These are phyloP conservation scores for Exophiala spinifera DNA, from an alignment of 2,329 filamentous ascomycete species.

Conservation along the genomic window DNA sequence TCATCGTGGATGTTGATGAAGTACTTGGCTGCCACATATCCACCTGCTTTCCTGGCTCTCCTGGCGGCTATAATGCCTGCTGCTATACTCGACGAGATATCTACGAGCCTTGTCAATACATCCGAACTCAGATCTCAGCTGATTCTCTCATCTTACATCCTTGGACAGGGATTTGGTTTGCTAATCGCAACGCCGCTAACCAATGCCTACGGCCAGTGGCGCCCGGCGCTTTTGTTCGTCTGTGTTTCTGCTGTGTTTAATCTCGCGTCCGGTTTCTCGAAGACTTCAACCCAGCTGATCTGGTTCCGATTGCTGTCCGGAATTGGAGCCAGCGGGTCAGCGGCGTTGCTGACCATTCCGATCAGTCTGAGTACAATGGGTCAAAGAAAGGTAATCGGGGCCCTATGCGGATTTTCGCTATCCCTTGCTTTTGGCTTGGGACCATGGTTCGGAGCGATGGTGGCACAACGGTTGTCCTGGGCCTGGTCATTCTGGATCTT, in stretches of 20 bases:
- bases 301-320: background rate
- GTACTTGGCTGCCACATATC: background rate
- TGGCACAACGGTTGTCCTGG: background rate
- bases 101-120: background rate
- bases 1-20: background rate
- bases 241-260: background rate
- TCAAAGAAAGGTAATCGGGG: no score
- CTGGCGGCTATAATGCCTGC: background rate
- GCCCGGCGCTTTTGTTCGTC: background rate
- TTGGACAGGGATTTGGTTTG: background rate
- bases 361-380: background rate
- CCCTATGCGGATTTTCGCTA: background rate
- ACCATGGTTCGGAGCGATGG: background rate
- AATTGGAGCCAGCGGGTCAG: background rate
- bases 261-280: background rate
- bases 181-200: background rate
- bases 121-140: background rate
- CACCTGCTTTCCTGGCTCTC: background rate
- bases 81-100: background rate
- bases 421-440: background rate
- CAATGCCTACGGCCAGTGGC: background rate
- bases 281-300: background rate
- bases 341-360: background rate
- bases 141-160: background rate
- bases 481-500: background rate